phyloP scores from a whole-genome alignment of 2,329 filamentous ascomycete genomes.

The Drechslerella stenobrocha region DNA sequence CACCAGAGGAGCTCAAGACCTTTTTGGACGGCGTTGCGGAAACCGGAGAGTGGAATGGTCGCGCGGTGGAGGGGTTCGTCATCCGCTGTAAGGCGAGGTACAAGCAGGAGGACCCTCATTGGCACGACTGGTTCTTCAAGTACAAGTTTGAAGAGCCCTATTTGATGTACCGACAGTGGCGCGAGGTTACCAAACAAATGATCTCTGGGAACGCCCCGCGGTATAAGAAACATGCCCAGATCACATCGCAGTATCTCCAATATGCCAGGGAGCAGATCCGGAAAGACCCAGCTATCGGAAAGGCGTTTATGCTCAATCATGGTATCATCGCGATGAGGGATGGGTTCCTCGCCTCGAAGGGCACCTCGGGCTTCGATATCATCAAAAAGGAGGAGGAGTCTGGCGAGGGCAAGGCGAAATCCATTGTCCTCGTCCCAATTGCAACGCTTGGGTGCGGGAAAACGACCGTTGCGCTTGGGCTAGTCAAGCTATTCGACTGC shows the following conservation, averaged over 20 bases:
- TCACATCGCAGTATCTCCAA: constrained; percentile 86
- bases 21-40: constrained; percentile 86
- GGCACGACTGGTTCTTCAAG: constrained; percentile 99
- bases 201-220: constrained; percentile 74
- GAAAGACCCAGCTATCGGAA: constrained; percentile 68
- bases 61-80: constrained; percentile 95
- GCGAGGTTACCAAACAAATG: constrained; percentile 89
- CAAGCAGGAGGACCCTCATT: constrained; percentile 61
- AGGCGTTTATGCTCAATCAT: constrained; percentile 81
- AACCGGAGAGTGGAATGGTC: constrained; percentile 83
- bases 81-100: constrained; percentile 76
- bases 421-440: constrained; percentile 71
- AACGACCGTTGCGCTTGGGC: constrained; percentile 82
- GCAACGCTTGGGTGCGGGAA: constrained; percentile 96
- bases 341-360: constrained; percentile 80
- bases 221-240: constrained; percentile 81
- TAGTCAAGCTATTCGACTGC: constrained; percentile 83
- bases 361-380: constrained; percentile 77
- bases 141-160: constrained; percentile 99
- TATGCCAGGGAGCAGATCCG: constrained; percentile 77
- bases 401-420: constrained; percentile 67
- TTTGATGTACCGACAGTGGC: constrained; percentile 97
- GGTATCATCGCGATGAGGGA: constrained; percentile 90
- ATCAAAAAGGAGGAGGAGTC: constrained; percentile 64
- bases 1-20: constrained; percentile 71